Conservation (phyloP, 176 grass and related monocot species). For the Oryza meridionalis region DNA sequence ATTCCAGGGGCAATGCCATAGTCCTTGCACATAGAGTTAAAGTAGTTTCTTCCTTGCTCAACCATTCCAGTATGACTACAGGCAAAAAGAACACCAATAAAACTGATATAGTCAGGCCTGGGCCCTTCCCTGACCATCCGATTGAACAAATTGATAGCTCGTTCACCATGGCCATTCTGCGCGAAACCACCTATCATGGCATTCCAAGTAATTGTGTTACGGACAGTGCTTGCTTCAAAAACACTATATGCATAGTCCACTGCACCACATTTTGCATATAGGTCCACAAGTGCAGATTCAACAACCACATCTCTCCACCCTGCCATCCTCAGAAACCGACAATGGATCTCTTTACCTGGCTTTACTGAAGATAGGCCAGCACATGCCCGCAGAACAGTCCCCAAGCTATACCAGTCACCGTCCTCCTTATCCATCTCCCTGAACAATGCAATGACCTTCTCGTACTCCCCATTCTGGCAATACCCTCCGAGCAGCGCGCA, state of each 20-base stretch:
- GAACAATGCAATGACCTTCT: conserved; percentile 60
- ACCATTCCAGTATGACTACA: conserved; percentile 81
- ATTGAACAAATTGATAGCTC: conserved; percentile 58
- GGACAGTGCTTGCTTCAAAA: conserved; percentile 58
- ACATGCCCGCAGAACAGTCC: conserved; percentile 76
- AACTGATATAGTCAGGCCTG: conserved; percentile 72
- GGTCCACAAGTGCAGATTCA: conserved; percentile 79
- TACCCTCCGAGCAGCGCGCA: conserved; percentile 74
- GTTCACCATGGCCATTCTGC: conserved; percentile 73
- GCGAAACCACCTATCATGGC: conserved; percentile 86
- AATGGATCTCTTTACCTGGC: conserved; percentile 78
- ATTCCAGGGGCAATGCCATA: conserved; percentile 61
- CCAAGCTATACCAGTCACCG: conserved; percentile 61
- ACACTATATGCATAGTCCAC: conserved; percentile 64
- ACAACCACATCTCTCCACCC: conserved; percentile 58
- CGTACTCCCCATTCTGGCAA: conserved; percentile 57
- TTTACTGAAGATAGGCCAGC: conserved; percentile 57
- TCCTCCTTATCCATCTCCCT: conserved; percentile 56
- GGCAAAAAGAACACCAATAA: conserved; percentile 74
- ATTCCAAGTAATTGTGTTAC: conserved; percentile 86
- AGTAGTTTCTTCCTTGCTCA: conserved; percentile 68
- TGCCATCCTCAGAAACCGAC: conserved; percentile 61
- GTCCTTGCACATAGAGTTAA: conserved; percentile 63
- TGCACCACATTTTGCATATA: conserved; percentile 83
- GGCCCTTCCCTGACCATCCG: conserved; percentile 60